Evolutionary conservation across 139 green algal genomes (phyloP).

Genomic region (Nannochloris sp.): DNA sequence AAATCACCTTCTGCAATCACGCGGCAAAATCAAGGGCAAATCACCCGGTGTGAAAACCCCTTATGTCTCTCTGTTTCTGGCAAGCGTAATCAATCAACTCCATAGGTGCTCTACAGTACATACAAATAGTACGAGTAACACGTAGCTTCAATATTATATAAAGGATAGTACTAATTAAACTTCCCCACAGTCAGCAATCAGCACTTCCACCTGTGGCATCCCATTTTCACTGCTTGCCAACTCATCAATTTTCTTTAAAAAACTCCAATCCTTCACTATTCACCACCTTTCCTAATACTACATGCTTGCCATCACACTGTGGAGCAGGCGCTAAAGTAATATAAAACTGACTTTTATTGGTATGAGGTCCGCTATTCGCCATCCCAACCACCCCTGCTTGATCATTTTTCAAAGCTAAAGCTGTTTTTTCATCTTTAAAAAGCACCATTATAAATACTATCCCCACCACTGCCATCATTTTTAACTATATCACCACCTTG

Average conservation of each 20-base stretch:
- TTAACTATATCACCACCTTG: slow-evolving; percentile 75
- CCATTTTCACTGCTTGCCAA: slow-evolving; percentile 39
- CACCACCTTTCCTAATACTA: slow-evolving; percentile 74
- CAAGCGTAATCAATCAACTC: too few species aligned
- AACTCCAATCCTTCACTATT: slow-evolving; percentile 59
- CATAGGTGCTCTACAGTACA: too few species aligned
- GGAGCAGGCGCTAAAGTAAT: slow-evolving; percentile 61
- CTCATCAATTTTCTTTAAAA: slow-evolving; percentile 55
- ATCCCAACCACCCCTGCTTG: slow-evolving; percentile 57
- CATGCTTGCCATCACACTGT: slow-evolving; percentile 77
- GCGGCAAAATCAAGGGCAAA: too few species aligned
- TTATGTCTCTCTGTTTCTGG: too few species aligned
- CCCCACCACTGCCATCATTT: slow-evolving; percentile 66
- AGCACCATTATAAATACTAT: slow-evolving; percentile 68
- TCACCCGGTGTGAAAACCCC: too few species aligned
- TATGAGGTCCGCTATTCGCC: slow-evolving; percentile 86
- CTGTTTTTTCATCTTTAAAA: slow-evolving; percentile 77
- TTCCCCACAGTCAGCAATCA: slow-evolving; percentile 51
- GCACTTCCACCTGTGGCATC: slow-evolving; percentile 31
- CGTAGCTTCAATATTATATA: too few species aligned
- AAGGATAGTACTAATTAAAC: slow-evolving; percentile 7
- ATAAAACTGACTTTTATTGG: slow-evolving; percentile 82
- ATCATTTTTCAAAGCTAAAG: slow-evolving; percentile 69
- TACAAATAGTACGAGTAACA: too few species aligned
- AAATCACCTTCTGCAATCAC: too few species aligned